Conservation (phyloP, 106 monocot genomes). For the Allium sativum region DNA sequence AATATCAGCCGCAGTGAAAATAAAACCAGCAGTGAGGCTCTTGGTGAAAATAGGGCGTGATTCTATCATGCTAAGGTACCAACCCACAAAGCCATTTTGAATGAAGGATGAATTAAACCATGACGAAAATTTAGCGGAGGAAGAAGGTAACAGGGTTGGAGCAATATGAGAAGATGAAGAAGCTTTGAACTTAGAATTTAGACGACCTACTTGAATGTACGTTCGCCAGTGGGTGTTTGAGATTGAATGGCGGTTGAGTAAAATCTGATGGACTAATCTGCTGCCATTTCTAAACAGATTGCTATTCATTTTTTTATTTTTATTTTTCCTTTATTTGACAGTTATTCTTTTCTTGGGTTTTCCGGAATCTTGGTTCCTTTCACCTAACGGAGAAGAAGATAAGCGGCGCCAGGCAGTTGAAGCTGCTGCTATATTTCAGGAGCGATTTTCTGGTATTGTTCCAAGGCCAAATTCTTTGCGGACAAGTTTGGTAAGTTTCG, state of each 20-base stretch:
- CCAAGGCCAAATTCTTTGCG: no score
- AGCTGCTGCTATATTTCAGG: no score
- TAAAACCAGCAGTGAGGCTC: conserved; percentile 50
- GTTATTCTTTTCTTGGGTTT: not conserved
- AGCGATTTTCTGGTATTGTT: no score
- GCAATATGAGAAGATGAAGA: not conserved
- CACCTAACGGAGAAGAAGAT: no score
- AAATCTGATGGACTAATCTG: conserved; percentile 14
- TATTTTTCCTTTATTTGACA: not conserved
- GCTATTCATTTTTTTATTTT: conserved; percentile 15
- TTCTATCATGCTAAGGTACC: conserved; percentile 61
- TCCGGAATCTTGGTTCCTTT: no score
- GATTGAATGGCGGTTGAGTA: conserved; percentile 1
- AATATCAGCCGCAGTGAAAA: conserved; percentile 47
- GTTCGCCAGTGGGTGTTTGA: conserved; percentile 6
- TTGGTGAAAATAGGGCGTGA: conserved; percentile 50
- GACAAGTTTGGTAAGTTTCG: no score
- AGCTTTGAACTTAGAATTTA: not conserved
- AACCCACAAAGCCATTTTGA: conserved; percentile 37
- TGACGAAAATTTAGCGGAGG: not conserved
- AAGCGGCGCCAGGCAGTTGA: no score
- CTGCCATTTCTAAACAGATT: conserved; percentile 21
- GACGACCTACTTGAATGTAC: conserved; percentile 6
- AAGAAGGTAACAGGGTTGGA: not conserved
- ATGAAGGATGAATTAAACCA: conserved; percentile 1